Evolutionary conservation across 495 filamentous ascomycete genomes (phyloP), one percentile per base, ranked within the genome.

Genomic region (Podospora anserina): DNA sequence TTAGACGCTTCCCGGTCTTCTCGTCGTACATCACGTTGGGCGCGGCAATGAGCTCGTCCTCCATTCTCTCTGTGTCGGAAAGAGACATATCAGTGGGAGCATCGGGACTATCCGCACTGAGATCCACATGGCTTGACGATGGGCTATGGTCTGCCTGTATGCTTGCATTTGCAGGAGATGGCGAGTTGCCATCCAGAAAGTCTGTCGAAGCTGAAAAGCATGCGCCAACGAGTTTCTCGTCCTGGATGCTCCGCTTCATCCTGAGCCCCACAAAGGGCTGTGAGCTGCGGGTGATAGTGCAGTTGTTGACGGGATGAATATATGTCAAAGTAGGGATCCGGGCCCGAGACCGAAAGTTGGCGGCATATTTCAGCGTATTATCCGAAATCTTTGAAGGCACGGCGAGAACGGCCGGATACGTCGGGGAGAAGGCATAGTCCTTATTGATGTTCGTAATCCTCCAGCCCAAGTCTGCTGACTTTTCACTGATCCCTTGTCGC

Each of bases 301-400:
- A 97, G 76, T 96, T 96, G 78, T 98, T 99, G 67, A 98, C 84
- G 2, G 95, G 93, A 78, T 99, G 95, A 13, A 97, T 86, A 76
- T 99, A 99, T 34, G 92, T 91, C 49, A 98, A 82, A 9, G 89
- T 90, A 19, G 95, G 95, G 79, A 99, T 92, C 67, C 95, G 88
- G 60, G 88, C 88, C 62, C 92, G 86, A 0, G 95, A 98, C 44
- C 95, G 90, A 79, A 94, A 98, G 67, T 85, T 83, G 68, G 91
- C 91, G 13, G 94, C 96, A 75, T 99, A 97, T 69, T 96, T 97
- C 65, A 99, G 87, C 58, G 93, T 93, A 71, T 94, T 98, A 79
- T 99, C 95, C 55, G 95, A 98, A 71, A 99, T 96, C 60, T 87
- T 85, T 34, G 89, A 87, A 23, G 95, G 95, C 19, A 98, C 92